Evolutionary conservation across 2,329 filamentous ascomycete species (phyloP).

Genomic region (Hawksworthiomyces lignivorus): DNA sequence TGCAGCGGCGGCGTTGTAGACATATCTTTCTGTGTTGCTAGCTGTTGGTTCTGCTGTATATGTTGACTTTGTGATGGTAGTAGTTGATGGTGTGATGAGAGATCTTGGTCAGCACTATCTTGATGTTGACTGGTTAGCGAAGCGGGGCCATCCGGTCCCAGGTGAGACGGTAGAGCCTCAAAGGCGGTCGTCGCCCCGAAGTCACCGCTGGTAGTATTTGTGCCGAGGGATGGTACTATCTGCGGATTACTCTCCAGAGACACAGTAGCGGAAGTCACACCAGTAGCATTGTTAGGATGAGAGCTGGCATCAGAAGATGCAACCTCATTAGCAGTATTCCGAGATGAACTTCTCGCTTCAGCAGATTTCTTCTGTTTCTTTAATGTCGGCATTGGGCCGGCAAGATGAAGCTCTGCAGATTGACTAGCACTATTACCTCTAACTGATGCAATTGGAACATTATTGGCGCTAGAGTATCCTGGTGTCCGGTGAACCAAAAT

Average conservation of each 20-base stretch:
- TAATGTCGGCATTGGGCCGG: slow-evolving; percentile 18
- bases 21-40: slow-evolving; percentile 13
- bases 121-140: slow-evolving; percentile 15
- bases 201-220: neutral
- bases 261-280: neutral
- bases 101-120: slow-evolving; percentile 9
- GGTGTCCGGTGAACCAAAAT: neutral
- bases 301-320: slow-evolving; percentile 7
- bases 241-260: slow-evolving; percentile 5
- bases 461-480: neutral
- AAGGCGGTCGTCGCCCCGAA: slow-evolving; percentile 9
- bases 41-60: slow-evolving; percentile 7
- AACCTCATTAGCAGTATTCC: slow-evolving; percentile 12
- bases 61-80: slow-evolving; percentile 3
- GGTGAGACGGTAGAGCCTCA: slow-evolving; percentile 12
- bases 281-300: neutral
- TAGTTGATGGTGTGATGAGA: slow-evolving; percentile 9
- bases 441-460: neutral
- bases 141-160: slow-evolving; percentile 12
- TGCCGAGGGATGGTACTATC: slow-evolving; percentile 10
- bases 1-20: slow-evolving; percentile 10
- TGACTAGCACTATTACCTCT: neutral
- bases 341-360: slow-evolving; percentile 18
- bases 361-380: slow-evolving; percentile 32
- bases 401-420: slow-evolving; percentile 14